phyloP scores from a whole-genome alignment of 345 rosid genomes.

The Arabidopsis thaliana region DNA sequence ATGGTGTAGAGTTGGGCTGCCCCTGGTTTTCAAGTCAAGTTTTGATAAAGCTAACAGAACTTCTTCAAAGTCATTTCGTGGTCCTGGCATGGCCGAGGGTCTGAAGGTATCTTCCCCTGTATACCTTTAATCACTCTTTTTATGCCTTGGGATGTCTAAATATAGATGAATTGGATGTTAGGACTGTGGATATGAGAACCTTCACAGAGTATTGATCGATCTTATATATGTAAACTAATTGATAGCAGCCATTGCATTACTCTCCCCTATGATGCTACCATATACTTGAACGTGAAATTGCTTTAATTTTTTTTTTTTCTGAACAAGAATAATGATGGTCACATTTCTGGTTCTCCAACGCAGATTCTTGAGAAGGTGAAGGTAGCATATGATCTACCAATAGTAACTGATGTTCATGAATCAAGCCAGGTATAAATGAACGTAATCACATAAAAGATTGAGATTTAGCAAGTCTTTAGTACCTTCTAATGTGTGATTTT shows the following conservation, averaged over 20 bases:
- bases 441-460: not conserved
- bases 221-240: not conserved
- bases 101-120: constrained; percentile 62
- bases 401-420: constrained; percentile 96
- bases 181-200: constrained; percentile 9
- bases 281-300: not conserved
- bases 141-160: constrained; percentile 2
- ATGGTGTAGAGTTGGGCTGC: constrained; percentile 78
- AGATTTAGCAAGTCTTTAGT: constrained; percentile 33
- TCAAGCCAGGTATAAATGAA: constrained; percentile 64
- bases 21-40: constrained; percentile 91
- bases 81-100: constrained; percentile 94
- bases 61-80: constrained; percentile 93
- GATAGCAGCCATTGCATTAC: not conserved
- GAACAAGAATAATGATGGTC: constrained; percentile 20
- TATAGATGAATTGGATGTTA: not conserved
- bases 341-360: constrained; percentile 35
- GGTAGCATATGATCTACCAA: constrained; percentile 79
- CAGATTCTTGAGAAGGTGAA: constrained; percentile 99
- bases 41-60: constrained; percentile 98
- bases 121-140: not conserved
- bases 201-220: not conserved
- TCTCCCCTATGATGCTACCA: not conserved
- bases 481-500: constrained; percentile 32
- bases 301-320: not conserved